Base-by-base conservation (phyloP, 208 protist genomes). In the Leishmania amazonensis region DNA sequence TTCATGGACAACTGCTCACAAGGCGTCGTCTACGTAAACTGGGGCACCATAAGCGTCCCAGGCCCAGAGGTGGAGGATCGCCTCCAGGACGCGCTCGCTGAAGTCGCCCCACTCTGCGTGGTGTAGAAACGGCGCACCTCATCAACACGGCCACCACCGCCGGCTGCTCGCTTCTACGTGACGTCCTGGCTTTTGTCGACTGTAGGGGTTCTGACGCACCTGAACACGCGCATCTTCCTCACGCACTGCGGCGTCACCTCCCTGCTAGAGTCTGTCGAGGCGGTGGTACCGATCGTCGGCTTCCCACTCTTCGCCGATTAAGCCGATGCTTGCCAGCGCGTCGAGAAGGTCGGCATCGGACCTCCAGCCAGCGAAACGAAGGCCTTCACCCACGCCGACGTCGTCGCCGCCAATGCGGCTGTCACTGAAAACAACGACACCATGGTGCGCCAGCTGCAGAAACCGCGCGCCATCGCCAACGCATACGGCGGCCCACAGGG, bases 241-340 rank as follows among this genome's bases (percentile, higher is more conserved):
- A 85, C 87, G 15, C 88, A 92, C 81, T 92, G 88, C 71, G 90
- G 90, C 31, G 87, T 89, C 73, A 79, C 76, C 5, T 92, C 90
- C 67, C 67, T 91, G 40, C 60, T 87, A 68, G 90, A 90, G 75
- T 82, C 90, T 40, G 62, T 92, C 45, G 85, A 85, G 51, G 86
- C 88, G 15, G 79, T 65, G 28, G 78, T 94, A 11, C 90, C 87
- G 9, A 62, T 90, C 42, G 73, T 87, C 54, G 84, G 88, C 73
- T 79, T 94, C 49, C 90, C 90, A 49, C 84, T 92, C 67, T 90
- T 90, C 45, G 90, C 88, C 28, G 88, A 92, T 68, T 88, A 92
- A 53, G 81, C 75, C 2, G 90, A 92, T 72, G 90, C 90, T 57
- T 94, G 90, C 83, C 86, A 91, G 81, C 90, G 88, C n/a, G 80